Evolutionary conservation across 768 basidiomycete genomes (phyloP).

Genomic region (Tulasnella sp.): DNA sequence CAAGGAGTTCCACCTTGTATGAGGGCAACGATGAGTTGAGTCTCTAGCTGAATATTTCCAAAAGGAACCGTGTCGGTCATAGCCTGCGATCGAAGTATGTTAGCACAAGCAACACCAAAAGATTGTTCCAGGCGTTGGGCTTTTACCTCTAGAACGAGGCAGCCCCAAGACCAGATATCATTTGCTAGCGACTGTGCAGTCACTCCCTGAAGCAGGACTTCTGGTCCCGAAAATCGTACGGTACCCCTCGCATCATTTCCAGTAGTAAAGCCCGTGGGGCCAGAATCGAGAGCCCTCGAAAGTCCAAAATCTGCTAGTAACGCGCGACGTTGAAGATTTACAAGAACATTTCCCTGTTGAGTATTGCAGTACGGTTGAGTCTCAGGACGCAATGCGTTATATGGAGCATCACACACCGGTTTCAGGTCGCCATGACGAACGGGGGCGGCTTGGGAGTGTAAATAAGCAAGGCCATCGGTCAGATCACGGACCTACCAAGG

Average conservation of each 20-base stretch:
- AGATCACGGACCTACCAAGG: not conserved
- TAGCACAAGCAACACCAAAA: not conserved
- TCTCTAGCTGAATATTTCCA: not conserved
- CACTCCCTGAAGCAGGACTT: not conserved
- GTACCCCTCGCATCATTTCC: not conserved
- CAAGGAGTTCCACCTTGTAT: not conserved
- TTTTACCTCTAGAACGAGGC: slow-evolving; percentile 6
- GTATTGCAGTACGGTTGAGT: not conserved
- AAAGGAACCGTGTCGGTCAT: not conserved
- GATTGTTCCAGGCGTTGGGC: not conserved
- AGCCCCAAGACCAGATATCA: slow-evolving; percentile 19
- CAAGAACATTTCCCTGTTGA: slow-evolving; percentile 4
- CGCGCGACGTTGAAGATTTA: not conserved
- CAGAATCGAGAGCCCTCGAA: not conserved
- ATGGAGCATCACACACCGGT: not conserved
- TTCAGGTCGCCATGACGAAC: not conserved
- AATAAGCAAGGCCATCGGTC: not conserved
- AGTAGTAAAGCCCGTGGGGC: not conserved
- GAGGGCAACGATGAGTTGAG: not conserved
- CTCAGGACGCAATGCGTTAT: not conserved
- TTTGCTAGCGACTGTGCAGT: not conserved
- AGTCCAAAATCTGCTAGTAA: slow-evolving; percentile 6
- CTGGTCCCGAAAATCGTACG: not conserved
- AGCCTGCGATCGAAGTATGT: not conserved
- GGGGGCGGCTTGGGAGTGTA: not conserved